These are phyloP conservation scores for Chloromonas sp. DNA, from an alignment of 163 green algal genomes.

Conservation along the genomic window DNA sequence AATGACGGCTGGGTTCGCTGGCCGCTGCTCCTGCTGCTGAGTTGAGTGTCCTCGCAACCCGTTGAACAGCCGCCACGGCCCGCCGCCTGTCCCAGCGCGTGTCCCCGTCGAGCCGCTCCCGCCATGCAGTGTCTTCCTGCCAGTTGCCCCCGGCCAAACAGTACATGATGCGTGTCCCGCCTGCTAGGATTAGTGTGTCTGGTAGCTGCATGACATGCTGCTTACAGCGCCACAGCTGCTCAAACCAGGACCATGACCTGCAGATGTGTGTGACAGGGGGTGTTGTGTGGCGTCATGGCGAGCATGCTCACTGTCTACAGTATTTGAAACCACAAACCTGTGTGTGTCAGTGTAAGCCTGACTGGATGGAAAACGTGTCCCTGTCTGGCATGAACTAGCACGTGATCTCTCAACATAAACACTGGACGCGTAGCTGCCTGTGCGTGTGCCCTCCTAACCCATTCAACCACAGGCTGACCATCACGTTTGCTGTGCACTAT, in stretches of 20 bases:
- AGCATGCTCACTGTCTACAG: not conserved
- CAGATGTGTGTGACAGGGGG: not conserved
- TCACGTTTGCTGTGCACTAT: no score
- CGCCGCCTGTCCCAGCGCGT: constrained; percentile 1
- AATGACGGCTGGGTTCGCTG: no score
- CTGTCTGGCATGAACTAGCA: not conserved
- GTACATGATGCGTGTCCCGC: constrained; percentile 19
- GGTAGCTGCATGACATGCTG: constrained; percentile 11
- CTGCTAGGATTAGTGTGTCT: constrained; percentile 12
- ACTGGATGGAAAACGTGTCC: no score
- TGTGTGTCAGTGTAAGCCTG: no score
- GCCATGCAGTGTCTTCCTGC: constrained; percentile 8
- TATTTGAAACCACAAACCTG: no score
- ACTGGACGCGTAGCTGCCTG: not conserved
- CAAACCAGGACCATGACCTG: constrained; percentile 8
- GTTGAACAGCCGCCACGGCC: constrained; percentile 7
- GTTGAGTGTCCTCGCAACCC: not conserved
- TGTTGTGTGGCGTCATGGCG: not conserved
- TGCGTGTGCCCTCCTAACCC: not conserved
- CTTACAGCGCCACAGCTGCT: constrained; percentile 9
- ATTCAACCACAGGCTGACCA: not conserved
- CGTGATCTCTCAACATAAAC: not conserved
- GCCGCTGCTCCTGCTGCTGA: no score
- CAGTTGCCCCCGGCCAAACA: not conserved
- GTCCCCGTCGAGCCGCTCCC: not conserved